A percentile compares a stretch with the other conserved stretches of the same genome.
Evolutionary conservation across 768 basidiomycete species (phyloP).

Genomic region (Agrocybe pediades): DNA sequence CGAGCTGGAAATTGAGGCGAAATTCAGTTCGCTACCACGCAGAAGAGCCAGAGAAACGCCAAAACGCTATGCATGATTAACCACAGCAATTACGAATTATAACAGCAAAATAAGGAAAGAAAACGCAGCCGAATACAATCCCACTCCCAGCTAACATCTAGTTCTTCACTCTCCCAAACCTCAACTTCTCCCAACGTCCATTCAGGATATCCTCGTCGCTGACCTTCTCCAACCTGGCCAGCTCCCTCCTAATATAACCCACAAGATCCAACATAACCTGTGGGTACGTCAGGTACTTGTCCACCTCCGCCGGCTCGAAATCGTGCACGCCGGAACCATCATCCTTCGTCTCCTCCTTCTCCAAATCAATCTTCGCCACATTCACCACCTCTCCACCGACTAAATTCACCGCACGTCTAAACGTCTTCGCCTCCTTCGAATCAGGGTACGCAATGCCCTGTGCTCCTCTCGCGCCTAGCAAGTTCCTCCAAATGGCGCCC

Average conservation of each 20-base stretch:
- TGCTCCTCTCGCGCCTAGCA: slow-evolving; percentile 84
- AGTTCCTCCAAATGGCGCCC: slow-evolving; percentile 87
- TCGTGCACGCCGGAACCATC: slow-evolving; percentile 76
- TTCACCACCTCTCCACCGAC: slow-evolving; percentile 66
- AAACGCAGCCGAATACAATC: too few relatives aligned
- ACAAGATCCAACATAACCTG: slow-evolving; percentile 74
- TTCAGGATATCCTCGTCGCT: slow-evolving; percentile 45
- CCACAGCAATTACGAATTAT: too few relatives aligned
- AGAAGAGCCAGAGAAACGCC: too few relatives aligned
- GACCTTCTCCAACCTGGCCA: slow-evolving; percentile 61
- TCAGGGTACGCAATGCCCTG: slow-evolving; percentile 58
- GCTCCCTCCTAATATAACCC: slow-evolving; percentile 70
- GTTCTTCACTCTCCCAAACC: slow-evolving; percentile 32
- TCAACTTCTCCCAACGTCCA: slow-evolving; percentile 37
- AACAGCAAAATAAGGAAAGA: too few relatives aligned
- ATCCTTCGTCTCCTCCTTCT: slow-evolving; percentile 60
- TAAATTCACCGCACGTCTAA: slow-evolving; percentile 70
- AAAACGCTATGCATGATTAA: too few relatives aligned
- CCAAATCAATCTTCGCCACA: slow-evolving; percentile 56
- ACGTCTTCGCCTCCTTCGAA: slow-evolving; percentile 34
- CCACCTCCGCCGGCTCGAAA: slow-evolving; percentile 58
- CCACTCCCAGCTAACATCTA: background rate
- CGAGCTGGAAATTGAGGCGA: too few relatives aligned
- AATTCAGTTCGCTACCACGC: too few relatives aligned
- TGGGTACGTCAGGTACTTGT: slow-evolving; percentile 74